phyloP scores from a whole-genome alignment of 805 yeast genomes.

The Zygoascus tannicola region DNA sequence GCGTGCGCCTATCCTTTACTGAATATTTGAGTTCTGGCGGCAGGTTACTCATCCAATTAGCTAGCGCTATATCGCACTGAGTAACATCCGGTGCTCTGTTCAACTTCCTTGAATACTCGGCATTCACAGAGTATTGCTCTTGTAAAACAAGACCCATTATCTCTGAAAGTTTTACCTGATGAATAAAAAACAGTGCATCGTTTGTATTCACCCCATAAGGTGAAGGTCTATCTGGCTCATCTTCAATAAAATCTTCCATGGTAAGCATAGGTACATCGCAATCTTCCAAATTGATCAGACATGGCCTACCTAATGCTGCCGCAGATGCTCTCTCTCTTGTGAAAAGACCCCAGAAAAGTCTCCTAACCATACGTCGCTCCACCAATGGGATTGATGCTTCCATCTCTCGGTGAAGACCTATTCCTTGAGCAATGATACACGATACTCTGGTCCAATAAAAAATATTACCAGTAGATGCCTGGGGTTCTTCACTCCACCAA shows the following conservation, averaged over 20 bases:
- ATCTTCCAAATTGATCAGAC: slow-evolving; percentile 58
- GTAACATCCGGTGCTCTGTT: slow-evolving; percentile 42
- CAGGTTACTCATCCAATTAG: slow-evolving; percentile 61
- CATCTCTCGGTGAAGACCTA: slow-evolving; percentile 62
- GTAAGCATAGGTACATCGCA: slow-evolving; percentile 68
- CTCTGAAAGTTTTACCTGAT: slow-evolving; percentile 56
- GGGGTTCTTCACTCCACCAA: slow-evolving; percentile 67
- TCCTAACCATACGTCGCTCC: slow-evolving; percentile 44
- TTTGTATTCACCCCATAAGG: slow-evolving; percentile 37
- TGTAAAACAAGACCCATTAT: slow-evolving; percentile 59
- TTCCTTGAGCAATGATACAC: slow-evolving; percentile 60
- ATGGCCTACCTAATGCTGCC: slow-evolving; percentile 67
- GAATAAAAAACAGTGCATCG: slow-evolving; percentile 51
- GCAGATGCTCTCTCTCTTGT: slow-evolving; percentile 62
- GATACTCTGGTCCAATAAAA: slow-evolving; percentile 66
- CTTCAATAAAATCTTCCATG: slow-evolving; percentile 54
- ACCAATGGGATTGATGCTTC: slow-evolving; percentile 31
- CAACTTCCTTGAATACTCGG: slow-evolving; percentile 39
- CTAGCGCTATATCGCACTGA: slow-evolving; percentile 68
- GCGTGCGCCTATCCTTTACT: slow-evolving; percentile 44
- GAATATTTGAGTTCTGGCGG: slow-evolving; percentile 56
- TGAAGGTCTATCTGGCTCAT: slow-evolving; percentile 32
- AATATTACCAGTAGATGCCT: slow-evolving; percentile 55
- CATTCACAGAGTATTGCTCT: slow-evolving; percentile 62
- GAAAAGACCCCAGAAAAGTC: slow-evolving; percentile 73